Base-by-base conservation (phyloP, 179 eudicot species). In the Beta corolliflora region DNA sequence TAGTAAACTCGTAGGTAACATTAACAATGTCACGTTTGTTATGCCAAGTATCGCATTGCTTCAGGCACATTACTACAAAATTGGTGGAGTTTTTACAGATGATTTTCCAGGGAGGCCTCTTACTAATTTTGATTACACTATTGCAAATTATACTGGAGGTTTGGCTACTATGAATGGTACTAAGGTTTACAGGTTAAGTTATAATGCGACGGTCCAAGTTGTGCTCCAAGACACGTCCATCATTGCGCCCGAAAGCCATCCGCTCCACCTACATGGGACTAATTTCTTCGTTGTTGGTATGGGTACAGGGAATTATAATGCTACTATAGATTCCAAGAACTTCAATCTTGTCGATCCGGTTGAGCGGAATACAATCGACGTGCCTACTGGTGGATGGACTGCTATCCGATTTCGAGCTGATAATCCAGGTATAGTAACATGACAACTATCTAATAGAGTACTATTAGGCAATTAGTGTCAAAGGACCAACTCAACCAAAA, bases 361-460 rank as follows among this genome's bases (percentile, higher is more conserved):
- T 52, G 94, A 92, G 87, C 77, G 93, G 82, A 93, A 93, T 66
- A 93, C 97, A 1, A 67, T 90, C 7, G 89, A 89, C 55, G 90
- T 90, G 15, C 92, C 98, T 9, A 88, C 93, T 2, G 91, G 77
- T 75, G 98, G 97, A 31, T 93, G 96, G 98, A 85, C 86, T 64
- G 98, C 92, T n/a, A 86, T 93, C 21, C 82, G 97, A 81, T 93
- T 93, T 81, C 86, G 84, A 71, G 98, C 97, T 11, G 91, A 93
- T 82, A 93, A 92, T 83, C 97, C 97, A 86, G 97, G 98, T 92
- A 88, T 23, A 7, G 5, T 50, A 13, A 4, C 19, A 56, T 13
- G 16, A 9, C 41, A 25, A 7, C 2, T 60, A 5, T 7, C 25
- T 58, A 9, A 44, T 9, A 36, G 41, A 36, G 41, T 36, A 1